Evolutionary conservation across 192 early-diverging fungal species (phyloP).

Genomic region (Paraglomus occultum): DNA sequence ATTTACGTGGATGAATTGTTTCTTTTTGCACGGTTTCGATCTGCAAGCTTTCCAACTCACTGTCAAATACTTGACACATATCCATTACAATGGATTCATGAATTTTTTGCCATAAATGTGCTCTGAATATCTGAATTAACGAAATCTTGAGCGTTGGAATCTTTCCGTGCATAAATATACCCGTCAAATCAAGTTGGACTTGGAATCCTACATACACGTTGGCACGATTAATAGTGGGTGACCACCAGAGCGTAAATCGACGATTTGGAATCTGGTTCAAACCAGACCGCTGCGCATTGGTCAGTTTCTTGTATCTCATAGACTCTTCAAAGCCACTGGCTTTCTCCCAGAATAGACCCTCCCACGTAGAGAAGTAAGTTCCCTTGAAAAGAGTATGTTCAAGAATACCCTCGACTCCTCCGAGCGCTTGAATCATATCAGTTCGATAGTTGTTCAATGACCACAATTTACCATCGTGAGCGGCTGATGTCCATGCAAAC

Average conservation of each 20-base stretch:
- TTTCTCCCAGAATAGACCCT: constrained; percentile 98
- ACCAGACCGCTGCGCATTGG: constrained; percentile 97
- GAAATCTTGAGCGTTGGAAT: constrained; percentile 99
- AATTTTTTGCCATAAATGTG: constrained; percentile 99
- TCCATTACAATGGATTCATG: constrained; percentile 85
- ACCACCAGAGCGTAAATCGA: constrained; percentile 99
- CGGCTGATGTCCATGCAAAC: constrained; percentile 88
- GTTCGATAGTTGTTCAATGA: constrained; percentile 98
- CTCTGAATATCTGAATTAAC: constrained; percentile 97
- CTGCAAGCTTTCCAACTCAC: constrained; percentile 94
- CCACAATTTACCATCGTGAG: constrained; percentile 90
- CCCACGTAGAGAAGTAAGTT: constrained; percentile 98
- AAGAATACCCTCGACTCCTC: constrained; percentile 97
- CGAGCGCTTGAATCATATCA: constrained; percentile 98
- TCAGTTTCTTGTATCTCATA: constrained; percentile 97
- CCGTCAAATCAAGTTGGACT: constrained; percentile 98
- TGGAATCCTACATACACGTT: constrained; percentile 99
- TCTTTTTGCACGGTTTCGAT: constrained; percentile 99
- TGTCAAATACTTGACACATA: constrained; percentile 89
- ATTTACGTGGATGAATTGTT: constrained; percentile 98
- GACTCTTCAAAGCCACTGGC: constrained; percentile 71
- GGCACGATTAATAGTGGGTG: constrained; percentile 95
- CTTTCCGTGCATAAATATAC: constrained; percentile 99
- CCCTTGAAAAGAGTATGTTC: constrained; percentile 99
- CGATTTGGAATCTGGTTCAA: constrained; percentile 99